A percentile compares a stretch with the other conserved stretches of the same genome.
Conservation (phyloP, 306 rosid species). For the Trichosanthes truncata region DNA sequence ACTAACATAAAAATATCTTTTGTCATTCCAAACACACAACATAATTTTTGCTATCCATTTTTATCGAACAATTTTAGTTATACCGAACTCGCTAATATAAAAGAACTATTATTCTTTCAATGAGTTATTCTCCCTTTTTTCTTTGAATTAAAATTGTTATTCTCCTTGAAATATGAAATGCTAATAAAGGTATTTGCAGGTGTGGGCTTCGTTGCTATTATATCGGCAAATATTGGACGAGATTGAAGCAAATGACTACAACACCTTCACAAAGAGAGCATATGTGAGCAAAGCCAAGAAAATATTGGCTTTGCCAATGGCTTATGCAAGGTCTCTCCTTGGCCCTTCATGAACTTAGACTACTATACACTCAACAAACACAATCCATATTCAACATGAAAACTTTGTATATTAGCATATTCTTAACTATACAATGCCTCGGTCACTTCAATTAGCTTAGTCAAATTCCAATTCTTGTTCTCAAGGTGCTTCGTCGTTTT, state of each 20-base stretch:
- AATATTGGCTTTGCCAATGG: conserved; percentile 50
- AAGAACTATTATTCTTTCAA: no score
- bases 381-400: not conserved
- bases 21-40: no score
- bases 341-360: conserved; percentile 26
- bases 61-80: no score
- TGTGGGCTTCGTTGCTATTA: conserved; percentile 57
- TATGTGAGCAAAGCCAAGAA: conserved; percentile 73
- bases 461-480: not conserved
- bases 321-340: conserved; percentile 43
- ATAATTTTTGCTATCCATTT: no score
- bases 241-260: conserved; percentile 72
- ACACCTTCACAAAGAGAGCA: conserved; percentile 66
- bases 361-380: not conserved
- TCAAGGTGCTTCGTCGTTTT: not conserved
- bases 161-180: not conserved
- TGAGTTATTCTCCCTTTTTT: not conserved
- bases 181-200: conserved; percentile 25
- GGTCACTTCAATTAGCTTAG: not conserved
- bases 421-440: not conserved
- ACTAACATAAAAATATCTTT: no score
- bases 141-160: no score
- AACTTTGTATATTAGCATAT: not conserved
- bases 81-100: no score
- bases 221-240: conserved; percentile 72